Evolutionary conservation across 176 grass and related monocot species (phyloP), one percentile per base, ranked within the genome.

Genomic region (Phyllostachys edulis): DNA sequence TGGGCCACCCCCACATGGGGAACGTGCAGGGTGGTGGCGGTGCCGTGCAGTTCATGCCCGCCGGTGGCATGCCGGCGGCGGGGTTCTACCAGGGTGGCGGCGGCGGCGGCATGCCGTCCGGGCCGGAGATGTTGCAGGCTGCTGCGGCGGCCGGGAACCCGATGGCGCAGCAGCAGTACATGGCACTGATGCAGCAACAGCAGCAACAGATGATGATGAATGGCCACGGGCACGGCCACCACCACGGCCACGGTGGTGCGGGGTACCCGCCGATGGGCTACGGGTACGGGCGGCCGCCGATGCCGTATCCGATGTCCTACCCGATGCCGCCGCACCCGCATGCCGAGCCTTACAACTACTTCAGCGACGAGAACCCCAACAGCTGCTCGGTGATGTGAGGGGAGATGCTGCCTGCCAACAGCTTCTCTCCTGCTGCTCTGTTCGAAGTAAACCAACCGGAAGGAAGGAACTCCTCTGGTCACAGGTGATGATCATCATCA

Each of bases 211-310:
- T 83, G 67, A 82, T 87, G 90, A 88, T 89, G 84, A 80, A 80
- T 16, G 93, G 83, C 2, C 69, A 86, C 1, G 78, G 87, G 9
- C 32, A 67, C 16, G 71, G 29, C 29, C 29, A 77, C 46, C 67
- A 68, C 36, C 20, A 45, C 13, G 77, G 50, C 23, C 69, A 79
- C 26, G 64, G 57, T 10, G 10, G 41, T 20, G 85, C 12, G 4
- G 86, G 83, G 63, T 85, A 93, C 84, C 92, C 86, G n/a, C 67
- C 86, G 45, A 93, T 93, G 88, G 93, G 90, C 1, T 95, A 95
- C 51, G 82, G 71, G 2, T 95, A 95, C n/a, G 83, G 78, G 1
- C 88, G 88, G 5, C 90, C 91, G 60, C 46, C 88, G 21, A 85
- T 87, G 71, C 79, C 64, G 3, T 90, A 87, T 71, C 76, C 88